phyloP scores from a whole-genome alignment of 306 rosid species.

The Lathyrus tuberosus region DNA sequence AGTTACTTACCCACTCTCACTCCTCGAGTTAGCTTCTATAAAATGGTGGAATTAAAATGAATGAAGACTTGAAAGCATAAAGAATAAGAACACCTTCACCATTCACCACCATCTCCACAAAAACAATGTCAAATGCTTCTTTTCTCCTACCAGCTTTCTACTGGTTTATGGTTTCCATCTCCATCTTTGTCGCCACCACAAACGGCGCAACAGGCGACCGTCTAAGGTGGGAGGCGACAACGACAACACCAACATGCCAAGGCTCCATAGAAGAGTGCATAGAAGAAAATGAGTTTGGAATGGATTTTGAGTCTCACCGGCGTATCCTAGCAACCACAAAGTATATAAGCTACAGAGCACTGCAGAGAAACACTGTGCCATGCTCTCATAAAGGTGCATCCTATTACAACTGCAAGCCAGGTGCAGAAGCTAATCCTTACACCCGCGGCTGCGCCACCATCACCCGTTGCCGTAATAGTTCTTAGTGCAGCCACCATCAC shows the following conservation, averaged over 20 bases:
- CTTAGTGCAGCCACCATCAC: conserved; percentile 50
- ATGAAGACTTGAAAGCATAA: conserved; percentile 21
- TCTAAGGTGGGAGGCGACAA: conserved; percentile 47
- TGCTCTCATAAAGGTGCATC: conserved; percentile 80
- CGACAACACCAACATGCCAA: conserved; percentile 43
- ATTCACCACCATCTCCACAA: background rate
- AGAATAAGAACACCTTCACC: conserved; percentile 16
- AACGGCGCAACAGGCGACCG: conserved; percentile 34
- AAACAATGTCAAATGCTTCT: conserved; percentile 47
- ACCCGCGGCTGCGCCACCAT: conserved; percentile 73
- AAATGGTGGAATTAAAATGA: conserved; percentile 25
- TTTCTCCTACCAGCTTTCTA: conserved; percentile 34
- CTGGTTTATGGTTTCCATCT: conserved; percentile 39
- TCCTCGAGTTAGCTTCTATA: conserved; percentile 32
- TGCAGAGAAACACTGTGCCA: conserved; percentile 75
- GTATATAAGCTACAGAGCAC: conserved; percentile 75
- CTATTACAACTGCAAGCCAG: conserved; percentile 75
- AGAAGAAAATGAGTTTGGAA: conserved; percentile 49
- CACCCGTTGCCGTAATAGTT: conserved; percentile 68
- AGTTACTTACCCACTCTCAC: conserved; percentile 37
- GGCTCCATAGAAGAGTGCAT: conserved; percentile 79
- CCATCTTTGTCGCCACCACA: background rate
- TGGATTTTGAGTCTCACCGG: conserved; percentile 61
- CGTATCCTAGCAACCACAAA: conserved; percentile 74
- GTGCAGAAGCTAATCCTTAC: conserved; percentile 76